phyloP scores from a whole-genome alignment of 306 rosid species.

The Vicia villosa region DNA sequence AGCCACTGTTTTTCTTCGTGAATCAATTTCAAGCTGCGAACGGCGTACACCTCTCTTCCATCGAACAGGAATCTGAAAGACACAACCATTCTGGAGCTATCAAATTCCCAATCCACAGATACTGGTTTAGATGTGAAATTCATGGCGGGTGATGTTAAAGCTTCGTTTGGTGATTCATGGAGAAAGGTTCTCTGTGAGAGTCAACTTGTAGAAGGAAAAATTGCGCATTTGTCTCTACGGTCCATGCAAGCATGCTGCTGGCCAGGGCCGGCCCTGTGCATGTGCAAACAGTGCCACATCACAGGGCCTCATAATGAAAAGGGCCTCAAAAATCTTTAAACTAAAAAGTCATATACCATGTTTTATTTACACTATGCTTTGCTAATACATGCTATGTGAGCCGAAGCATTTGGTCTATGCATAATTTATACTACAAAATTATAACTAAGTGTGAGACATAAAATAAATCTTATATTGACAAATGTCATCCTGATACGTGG shows the following conservation, averaged over 20 bases:
- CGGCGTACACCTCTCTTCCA: slow-evolving; percentile 65
- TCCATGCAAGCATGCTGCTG: slow-evolving; percentile 43
- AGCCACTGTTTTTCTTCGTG: slow-evolving; percentile 55
- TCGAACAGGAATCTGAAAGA: slow-evolving; percentile 77
- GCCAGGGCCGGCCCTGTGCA: too few species aligned
- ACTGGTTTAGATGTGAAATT: slow-evolving; percentile 41
- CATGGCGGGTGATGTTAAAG: slow-evolving; percentile 55
- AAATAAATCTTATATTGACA: too few species aligned
- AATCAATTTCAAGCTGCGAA: slow-evolving; percentile 61
- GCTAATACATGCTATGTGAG: too few species aligned
- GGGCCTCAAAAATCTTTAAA: too few species aligned
- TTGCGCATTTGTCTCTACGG: slow-evolving; percentile 72
- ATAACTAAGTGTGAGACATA: too few species aligned
- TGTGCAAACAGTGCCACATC: too few species aligned
- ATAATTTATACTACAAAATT: too few species aligned
- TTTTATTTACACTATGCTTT: too few species aligned
- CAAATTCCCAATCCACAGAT: slow-evolving; percentile 13
- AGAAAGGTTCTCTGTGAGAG: slow-evolving; percentile 60
- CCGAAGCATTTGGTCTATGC: too few species aligned
- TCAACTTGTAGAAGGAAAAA: slow-evolving; percentile 46
- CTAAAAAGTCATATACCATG: too few species aligned
- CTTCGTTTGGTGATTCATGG: slow-evolving; percentile 77
- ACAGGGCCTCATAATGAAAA: too few species aligned
- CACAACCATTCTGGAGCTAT: slow-evolving; percentile 49
- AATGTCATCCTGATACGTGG: too few species aligned